Evolutionary conservation across 1,284 basidiomycete species (phyloP).

Genomic region (Hymenochaete sp.): DNA sequence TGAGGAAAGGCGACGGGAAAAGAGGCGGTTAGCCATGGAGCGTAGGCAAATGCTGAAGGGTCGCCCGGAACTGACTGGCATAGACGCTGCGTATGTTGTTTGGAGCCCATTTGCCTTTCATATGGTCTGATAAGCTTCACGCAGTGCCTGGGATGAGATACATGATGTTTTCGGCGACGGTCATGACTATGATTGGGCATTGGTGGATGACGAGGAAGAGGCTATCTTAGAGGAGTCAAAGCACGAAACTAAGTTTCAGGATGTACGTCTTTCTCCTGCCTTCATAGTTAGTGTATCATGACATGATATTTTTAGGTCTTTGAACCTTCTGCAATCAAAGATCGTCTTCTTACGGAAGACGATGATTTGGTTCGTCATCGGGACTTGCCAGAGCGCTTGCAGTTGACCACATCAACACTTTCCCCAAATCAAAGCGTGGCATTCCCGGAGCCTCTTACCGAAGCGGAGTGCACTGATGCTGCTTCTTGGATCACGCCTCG

Average conservation of each 20-base stretch:
- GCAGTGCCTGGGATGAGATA: conserved; percentile 93
- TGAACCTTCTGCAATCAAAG: conserved; percentile 94
- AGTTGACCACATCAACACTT: conserved; percentile 82
- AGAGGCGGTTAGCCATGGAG: conserved; percentile 55
- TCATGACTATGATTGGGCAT: conserved; percentile 92
- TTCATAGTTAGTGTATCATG: conserved; percentile 16
- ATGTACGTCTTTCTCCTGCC: conserved; percentile 47
- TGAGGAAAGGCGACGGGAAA: conserved; percentile 64
- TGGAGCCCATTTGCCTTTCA: conserved; percentile 5
- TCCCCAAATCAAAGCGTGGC: conserved; percentile 62
- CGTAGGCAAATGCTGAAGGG: conserved; percentile 52
- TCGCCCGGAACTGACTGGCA: conserved; percentile 74
- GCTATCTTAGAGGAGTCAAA: conserved; percentile 56
- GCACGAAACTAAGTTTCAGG: conserved; percentile 79
- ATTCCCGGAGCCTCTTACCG: conserved; percentile 55
- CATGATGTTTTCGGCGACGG: conserved; percentile 97
- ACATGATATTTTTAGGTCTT: conserved; percentile 61
- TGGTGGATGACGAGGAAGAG: conserved; percentile 68
- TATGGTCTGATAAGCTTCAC: conserved; percentile 19
- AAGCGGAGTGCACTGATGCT: conserved; percentile 71
- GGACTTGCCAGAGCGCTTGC: conserved; percentile 96
- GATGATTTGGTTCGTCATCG: conserved; percentile 87
- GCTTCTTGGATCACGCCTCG: conserved; percentile 86
- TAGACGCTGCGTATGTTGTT: conserved; percentile 64
- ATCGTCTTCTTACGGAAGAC: conserved; percentile 86